Conservation (phyloP, 257 asterid genomes). For the Solanum chaucha region DNA sequence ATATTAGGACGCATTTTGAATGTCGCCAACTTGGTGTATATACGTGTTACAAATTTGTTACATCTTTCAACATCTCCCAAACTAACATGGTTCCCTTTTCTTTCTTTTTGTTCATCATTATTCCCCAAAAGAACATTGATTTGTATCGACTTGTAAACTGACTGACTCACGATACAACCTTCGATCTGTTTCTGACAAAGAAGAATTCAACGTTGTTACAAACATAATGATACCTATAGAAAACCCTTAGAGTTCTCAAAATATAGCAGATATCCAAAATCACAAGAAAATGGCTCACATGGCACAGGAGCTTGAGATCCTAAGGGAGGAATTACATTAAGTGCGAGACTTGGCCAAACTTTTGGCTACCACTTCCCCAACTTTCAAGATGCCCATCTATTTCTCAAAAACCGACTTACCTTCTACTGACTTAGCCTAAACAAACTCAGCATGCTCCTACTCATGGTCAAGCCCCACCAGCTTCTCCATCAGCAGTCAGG, state of each 20-base stretch:
- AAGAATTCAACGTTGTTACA: too few relatives aligned
- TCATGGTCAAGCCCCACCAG: not conserved
- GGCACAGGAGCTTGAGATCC: not conserved
- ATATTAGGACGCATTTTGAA: not conserved
- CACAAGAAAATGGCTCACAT: not conserved
- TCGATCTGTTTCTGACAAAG: not conserved
- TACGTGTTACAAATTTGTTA: not conserved
- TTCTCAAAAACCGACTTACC: not conserved
- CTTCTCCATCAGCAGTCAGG: too few relatives aligned
- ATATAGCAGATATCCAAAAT: too few relatives aligned
- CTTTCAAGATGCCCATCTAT: not conserved
- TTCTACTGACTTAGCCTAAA: not conserved
- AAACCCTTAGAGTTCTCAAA: too few relatives aligned
- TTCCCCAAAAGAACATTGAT: not conserved
- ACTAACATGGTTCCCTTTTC: not conserved
- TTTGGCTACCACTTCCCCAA: not conserved
- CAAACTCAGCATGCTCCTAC: not conserved
- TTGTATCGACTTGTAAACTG: not conserved
- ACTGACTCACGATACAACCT: not conserved
- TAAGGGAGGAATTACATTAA: not conserved
- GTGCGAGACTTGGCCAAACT: not conserved
- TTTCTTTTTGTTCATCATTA: not conserved
- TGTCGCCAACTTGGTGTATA: not conserved
- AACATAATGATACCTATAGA: too few relatives aligned
- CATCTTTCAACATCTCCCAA: not conserved